A percentile compares a stretch with the other conserved stretches of the same genome.
Conservation (phyloP, 169 alveolate genomes). For the Amoebophrya sp. region DNA sequence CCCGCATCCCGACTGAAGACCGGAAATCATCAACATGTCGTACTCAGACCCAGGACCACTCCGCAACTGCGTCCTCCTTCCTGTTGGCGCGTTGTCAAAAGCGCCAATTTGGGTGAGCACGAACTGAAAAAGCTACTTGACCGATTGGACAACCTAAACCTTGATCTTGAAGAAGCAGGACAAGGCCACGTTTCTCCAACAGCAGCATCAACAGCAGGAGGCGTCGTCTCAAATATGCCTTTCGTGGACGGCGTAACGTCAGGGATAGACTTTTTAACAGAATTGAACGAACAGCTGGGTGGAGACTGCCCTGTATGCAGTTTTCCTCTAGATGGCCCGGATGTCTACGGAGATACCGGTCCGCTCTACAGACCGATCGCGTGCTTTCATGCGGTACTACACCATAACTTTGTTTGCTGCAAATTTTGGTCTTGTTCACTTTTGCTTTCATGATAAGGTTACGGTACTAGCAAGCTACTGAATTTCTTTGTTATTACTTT, state of each 20-base stretch:
- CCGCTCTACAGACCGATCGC: not conserved
- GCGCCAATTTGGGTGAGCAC: not conserved
- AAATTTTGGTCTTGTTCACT: no score
- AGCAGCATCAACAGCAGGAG: not conserved
- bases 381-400: constrained; percentile 8
- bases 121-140: not conserved
- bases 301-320: not conserved
- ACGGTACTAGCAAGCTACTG: no score
- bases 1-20: no score
- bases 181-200: no score
- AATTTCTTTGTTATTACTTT: no score
- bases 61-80: not conserved
- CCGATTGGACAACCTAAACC: no score
- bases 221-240: no score
- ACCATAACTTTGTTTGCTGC: no score
- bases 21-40: no score
- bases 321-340: not conserved
- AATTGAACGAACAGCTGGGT: not conserved
- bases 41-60: no score
- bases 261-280: not conserved
- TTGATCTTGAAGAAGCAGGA: no score
- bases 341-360: not conserved
- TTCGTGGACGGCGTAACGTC: not conserved
- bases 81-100: not conserved
- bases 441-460: no score